These are phyloP conservation scores for Akanthomyces lecanii DNA, from an alignment of 2,329 filamentous ascomycete species.

Conservation along the genomic window DNA sequence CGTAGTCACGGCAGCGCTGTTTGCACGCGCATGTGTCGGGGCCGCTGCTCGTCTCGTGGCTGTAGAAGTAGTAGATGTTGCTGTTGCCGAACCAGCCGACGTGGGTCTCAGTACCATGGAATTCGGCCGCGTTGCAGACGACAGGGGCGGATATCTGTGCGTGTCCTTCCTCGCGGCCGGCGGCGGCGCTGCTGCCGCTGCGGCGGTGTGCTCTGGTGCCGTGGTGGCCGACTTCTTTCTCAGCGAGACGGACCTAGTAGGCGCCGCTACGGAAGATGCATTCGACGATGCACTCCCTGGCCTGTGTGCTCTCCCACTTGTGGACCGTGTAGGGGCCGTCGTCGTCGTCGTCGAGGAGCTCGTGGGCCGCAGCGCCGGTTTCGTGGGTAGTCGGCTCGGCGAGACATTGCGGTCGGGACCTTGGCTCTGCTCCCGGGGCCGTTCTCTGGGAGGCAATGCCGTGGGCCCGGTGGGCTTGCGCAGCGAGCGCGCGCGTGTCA, in stretches of 20 bases:
- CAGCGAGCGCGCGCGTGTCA: constrained; percentile 46
- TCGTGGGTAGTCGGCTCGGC: constrained; percentile 48
- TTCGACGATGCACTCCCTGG: constrained; percentile 5
- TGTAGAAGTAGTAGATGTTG: constrained; percentile 21
- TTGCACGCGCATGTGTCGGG: constrained; percentile 31
- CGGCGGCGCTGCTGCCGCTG: constrained; percentile 11
- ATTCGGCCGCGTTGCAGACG: constrained; percentile 21
- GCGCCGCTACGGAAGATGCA: neutral
- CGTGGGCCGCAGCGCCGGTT: constrained; percentile 33
- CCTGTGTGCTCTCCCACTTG: constrained; percentile 16
- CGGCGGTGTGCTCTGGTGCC: constrained; percentile 4
- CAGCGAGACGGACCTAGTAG: constrained; percentile 23
- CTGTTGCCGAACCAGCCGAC: constrained; percentile 16
- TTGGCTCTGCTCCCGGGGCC: constrained; percentile 3
- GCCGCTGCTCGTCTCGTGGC: constrained; percentile 29
- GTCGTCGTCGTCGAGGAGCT: constrained; percentile 27
- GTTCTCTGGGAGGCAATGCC: constrained; percentile 14
- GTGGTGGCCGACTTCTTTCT: constrained; percentile 16
- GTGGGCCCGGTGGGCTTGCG: constrained; percentile 36
- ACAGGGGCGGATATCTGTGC: constrained; percentile 33
- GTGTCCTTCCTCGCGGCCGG: constrained; percentile 22
- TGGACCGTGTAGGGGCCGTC: constrained; percentile 23
- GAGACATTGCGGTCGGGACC: constrained; percentile 36
- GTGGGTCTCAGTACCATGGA: constrained; percentile 25
- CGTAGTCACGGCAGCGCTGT: constrained; percentile 25